Evolutionary conservation across 768 basidiomycete species (phyloP).

Genomic region (Suillus plorans): DNA sequence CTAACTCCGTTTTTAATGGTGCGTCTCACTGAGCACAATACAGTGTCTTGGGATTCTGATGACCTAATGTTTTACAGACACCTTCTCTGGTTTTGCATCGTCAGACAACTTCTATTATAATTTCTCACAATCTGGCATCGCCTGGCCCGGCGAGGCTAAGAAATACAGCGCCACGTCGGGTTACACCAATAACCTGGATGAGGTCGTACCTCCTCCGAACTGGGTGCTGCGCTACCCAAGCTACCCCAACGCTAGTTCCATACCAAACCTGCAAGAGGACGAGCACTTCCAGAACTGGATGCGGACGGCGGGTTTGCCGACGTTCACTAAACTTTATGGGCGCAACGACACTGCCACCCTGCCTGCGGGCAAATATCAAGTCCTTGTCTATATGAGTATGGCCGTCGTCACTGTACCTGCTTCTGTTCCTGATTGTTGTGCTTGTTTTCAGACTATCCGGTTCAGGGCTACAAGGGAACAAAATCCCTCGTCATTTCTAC

Average conservation of each 20-base stretch:
- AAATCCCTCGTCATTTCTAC: slow-evolving; percentile 97
- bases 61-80: slow-evolving; percentile 51
- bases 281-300: slow-evolving; percentile 99
- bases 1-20: slow-evolving; percentile 98
- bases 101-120: slow-evolving; percentile 54
- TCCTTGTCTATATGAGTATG: slow-evolving; percentile 82
- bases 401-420: slow-evolving; percentile 16
- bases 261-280: slow-evolving; percentile 72
- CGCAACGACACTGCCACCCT: slow-evolving; percentile 82
- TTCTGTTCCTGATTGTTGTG: slow-evolving; percentile 7
- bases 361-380: slow-evolving; percentile 69
- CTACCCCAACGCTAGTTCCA: slow-evolving; percentile 62
- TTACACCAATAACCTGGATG: slow-evolving; percentile 52
- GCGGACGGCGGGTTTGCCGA: slow-evolving; percentile 95
- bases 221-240: slow-evolving; percentile 76
- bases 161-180: slow-evolving; percentile 70
- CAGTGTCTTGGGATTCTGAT: neutral
- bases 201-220: slow-evolving; percentile 91
- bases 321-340: slow-evolving; percentile 93
- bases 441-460: slow-evolving; percentile 79
- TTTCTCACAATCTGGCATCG: slow-evolving; percentile 79
- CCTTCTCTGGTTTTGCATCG: slow-evolving; percentile 61
- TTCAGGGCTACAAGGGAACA: slow-evolving; percentile 86
- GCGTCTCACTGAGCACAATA: slow-evolving; percentile 16
- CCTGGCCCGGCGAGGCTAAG: slow-evolving; percentile 94